phyloP scores from a whole-genome alignment of 1,284 basidiomycete genomes.

The Afroboletus lepidellus region DNA sequence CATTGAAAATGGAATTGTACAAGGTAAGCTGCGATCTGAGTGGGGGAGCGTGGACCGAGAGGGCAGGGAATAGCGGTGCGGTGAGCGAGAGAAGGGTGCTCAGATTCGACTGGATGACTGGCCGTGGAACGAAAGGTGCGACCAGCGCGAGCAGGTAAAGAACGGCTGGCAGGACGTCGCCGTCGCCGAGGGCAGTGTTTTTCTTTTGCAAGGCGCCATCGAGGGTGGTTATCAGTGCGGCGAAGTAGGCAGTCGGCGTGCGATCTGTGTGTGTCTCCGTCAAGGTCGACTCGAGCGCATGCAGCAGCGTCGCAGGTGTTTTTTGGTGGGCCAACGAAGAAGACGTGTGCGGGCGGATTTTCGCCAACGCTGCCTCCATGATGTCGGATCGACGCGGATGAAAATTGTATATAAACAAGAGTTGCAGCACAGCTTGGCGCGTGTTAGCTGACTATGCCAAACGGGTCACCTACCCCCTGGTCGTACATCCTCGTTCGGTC shows the following conservation, averaged over 20 bases:
- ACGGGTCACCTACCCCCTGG: not conserved
- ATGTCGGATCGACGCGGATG: slow-evolving; percentile 21
- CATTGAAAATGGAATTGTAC: slow-evolving; percentile 63
- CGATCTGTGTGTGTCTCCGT: slow-evolving; percentile 71
- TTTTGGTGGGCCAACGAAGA: slow-evolving; percentile 87
- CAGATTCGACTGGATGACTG: slow-evolving; percentile 69
- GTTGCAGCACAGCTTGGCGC: not conserved
- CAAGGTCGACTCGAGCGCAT: slow-evolving; percentile 88
- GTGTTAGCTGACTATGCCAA: not conserved
- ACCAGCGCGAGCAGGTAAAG: slow-evolving; percentile 87
- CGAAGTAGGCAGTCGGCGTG: slow-evolving; percentile 86
- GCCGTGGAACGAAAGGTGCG: slow-evolving; percentile 73
- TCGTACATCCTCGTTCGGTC: slow-evolving; percentile 51
- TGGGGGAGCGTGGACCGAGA: slow-evolving; percentile 65
- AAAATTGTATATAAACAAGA: not conserved
- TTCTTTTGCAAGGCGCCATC: slow-evolving; percentile 71
- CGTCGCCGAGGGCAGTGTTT: slow-evolving; percentile 63
- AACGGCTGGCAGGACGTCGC: slow-evolving; percentile 82
- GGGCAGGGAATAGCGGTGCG: slow-evolving; percentile 70
- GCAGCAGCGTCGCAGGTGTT: slow-evolving; percentile 84
- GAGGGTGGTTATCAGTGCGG: slow-evolving; percentile 78
- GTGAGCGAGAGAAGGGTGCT: slow-evolving; percentile 66
- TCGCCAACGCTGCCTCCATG: slow-evolving; percentile 69
- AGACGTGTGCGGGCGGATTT: slow-evolving; percentile 85
- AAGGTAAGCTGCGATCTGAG: slow-evolving; percentile 75